These are phyloP conservation scores for Sporothrix brunneoviolacea DNA, from an alignment of 2,329 filamentous ascomycete genomes.

Conservation along the genomic window DNA sequence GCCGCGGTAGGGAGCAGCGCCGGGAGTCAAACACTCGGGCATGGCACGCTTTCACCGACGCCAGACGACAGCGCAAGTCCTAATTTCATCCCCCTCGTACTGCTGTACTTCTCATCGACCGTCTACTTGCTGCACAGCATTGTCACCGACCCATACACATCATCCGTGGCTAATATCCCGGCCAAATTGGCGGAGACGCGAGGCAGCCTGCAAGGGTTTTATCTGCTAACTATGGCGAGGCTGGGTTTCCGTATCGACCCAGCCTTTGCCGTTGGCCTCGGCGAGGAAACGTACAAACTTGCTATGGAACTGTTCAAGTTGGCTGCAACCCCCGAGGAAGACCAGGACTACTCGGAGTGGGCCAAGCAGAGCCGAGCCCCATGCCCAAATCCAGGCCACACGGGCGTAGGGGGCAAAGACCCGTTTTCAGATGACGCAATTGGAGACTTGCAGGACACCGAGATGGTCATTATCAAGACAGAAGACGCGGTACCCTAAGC, in stretches of 20 bases:
- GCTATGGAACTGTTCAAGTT: conserved; percentile 78
- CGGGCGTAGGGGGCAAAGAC: neutral
- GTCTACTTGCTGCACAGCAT: conserved; percentile 46
- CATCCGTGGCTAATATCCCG: conserved; percentile 52
- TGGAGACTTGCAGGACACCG: neutral
- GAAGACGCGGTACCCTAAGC: conserved; percentile 5
- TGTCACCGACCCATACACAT: conserved; percentile 41
- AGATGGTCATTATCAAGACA: conserved; percentile 5
- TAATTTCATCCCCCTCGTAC: conserved; percentile 26
- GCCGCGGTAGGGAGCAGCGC: neutral
- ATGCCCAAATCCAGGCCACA: neutral
- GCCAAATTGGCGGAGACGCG: conserved; percentile 63
- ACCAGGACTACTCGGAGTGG: conserved; percentile 27
- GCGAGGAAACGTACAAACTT: conserved; percentile 67
- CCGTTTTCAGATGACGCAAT: conserved; percentile 11
- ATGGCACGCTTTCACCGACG: neutral
- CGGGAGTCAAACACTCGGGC: neutral
- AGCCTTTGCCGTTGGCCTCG: conserved; percentile 46
- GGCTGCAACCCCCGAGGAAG: conserved; percentile 68
- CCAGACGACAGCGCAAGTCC: too few species aligned
- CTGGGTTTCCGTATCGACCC: conserved; percentile 70
- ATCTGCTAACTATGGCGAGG: conserved; percentile 71
- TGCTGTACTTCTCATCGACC: conserved; percentile 41
- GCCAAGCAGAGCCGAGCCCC: conserved; percentile 18
- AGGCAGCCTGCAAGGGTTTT: conserved; percentile 67